Percentiles rank a stretch among this genome's conserved stretches.
These are phyloP conservation scores for Rhododendron griersonianum DNA, from an alignment of 148 eudicot species.

Conservation along the genomic window DNA sequence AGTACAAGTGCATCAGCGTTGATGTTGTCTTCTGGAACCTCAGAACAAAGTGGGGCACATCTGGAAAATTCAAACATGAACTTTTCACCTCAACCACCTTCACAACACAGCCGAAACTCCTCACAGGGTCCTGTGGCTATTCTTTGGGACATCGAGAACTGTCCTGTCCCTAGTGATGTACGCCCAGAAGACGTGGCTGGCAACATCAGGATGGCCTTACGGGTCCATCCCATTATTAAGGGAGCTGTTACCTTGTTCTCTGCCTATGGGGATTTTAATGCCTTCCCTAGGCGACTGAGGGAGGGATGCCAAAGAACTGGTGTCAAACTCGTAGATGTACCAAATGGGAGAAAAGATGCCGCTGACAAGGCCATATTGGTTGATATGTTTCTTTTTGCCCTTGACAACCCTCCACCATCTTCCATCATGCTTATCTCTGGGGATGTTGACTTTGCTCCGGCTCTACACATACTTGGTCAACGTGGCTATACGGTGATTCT, in stretches of 20 bases:
- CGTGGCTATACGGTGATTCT: slow-evolving; percentile 89
- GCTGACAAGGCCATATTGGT: slow-evolving; percentile 98
- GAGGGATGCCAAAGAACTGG: slow-evolving; percentile 99
- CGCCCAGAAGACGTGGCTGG: slow-evolving; percentile 93
- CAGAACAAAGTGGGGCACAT: slow-evolving; percentile 16
- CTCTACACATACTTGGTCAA: slow-evolving; percentile 91
- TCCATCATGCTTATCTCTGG: slow-evolving; percentile 92
- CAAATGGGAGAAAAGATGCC: slow-evolving; percentile 95
- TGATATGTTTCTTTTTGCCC: slow-evolving; percentile 98
- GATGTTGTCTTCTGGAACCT: slow-evolving; percentile 6
- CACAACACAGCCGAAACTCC: slow-evolving; percentile 23
- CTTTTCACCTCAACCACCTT: slow-evolving; percentile 26
- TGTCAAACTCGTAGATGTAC: slow-evolving; percentile 88
- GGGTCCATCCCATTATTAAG: slow-evolving; percentile 73
- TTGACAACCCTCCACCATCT: slow-evolving; percentile 91
- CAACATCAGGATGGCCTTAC: slow-evolving; percentile 87
- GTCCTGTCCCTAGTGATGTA: slow-evolving; percentile 90
- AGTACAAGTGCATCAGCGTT: neutral
- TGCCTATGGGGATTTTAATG: slow-evolving; percentile 92
- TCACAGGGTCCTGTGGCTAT: slow-evolving; percentile 73
- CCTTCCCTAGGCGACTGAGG: slow-evolving; percentile 85
- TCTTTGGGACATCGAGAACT: slow-evolving; percentile 98
- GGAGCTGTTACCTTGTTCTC: slow-evolving; percentile 84
- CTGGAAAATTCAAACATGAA: slow-evolving; percentile 22
- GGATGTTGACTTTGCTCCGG: slow-evolving; percentile 97